phyloP scores from a whole-genome alignment of 164 flowering plant species.

The Liriodendron chinense region DNA sequence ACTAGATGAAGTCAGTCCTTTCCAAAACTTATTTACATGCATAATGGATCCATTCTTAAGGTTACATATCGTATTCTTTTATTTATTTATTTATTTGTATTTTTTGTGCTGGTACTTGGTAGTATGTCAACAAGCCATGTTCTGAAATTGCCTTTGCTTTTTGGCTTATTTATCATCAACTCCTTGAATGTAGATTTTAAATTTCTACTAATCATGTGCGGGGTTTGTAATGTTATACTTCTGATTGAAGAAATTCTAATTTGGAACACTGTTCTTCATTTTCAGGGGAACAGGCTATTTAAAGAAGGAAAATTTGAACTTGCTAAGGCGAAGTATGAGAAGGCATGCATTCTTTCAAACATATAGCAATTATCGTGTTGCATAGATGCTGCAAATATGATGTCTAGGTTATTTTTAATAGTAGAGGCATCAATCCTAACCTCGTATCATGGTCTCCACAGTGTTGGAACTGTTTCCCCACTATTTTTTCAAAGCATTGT shows the following conservation, averaged over 20 bases:
- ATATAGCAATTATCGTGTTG: not conserved
- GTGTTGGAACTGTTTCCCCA: not conserved
- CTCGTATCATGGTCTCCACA: not conserved
- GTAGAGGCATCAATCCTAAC: not conserved
- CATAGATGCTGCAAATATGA: not conserved
- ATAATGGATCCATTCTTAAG: not conserved
- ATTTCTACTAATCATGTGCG: too few species aligned
- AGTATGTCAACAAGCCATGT: too few species aligned
- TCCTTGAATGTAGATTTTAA: too few species aligned
- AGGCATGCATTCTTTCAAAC: conserved; percentile 40
- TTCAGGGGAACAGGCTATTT: conserved; percentile 95
- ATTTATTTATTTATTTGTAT: too few species aligned
- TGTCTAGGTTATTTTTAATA: not conserved
- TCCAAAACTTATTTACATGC: not conserved
- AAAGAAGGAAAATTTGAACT: conserved; percentile 94
- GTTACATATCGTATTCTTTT: not conserved
- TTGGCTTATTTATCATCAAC: not conserved
- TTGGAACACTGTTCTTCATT: conserved; percentile 8
- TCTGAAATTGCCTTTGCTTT: too few species aligned
- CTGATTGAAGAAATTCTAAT: not conserved
- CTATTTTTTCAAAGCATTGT: not conserved
- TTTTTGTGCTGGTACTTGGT: too few species aligned
- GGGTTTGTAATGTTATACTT: not conserved
- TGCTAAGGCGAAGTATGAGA: conserved; percentile 96
- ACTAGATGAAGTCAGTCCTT: not conserved